Percentiles rank a stretch among this genome's conserved stretches.
Conservation (phyloP, 805 yeast genomes). For the Wickerhamiella parazyma region DNA sequence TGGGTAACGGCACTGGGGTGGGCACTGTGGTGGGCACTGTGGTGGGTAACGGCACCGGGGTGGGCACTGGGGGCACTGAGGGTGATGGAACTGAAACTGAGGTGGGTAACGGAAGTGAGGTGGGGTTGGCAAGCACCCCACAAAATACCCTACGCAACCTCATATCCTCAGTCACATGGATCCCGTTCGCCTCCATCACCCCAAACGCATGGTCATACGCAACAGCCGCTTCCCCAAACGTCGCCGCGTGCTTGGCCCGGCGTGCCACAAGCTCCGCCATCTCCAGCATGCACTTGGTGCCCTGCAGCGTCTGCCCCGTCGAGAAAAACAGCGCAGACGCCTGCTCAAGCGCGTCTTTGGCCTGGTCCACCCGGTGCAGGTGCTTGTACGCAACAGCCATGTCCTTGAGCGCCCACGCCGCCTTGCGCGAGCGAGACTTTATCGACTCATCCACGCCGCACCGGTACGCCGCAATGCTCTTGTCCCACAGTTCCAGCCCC, state of each 20-base stretch:
- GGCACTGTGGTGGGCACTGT: no score
- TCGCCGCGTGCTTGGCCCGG: not conserved
- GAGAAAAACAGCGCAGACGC: slow-evolving; percentile 1
- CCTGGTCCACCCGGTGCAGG: slow-evolving; percentile 9
- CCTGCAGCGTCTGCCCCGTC: not conserved
- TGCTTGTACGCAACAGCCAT: slow-evolving; percentile 11
- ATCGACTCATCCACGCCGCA: slow-evolving; percentile 12
- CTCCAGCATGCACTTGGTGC: slow-evolving; percentile 1
- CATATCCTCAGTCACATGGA: slow-evolving; percentile 10
- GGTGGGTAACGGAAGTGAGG: no score
- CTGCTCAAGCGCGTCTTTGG: slow-evolving; percentile 5
- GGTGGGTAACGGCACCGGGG: no score
- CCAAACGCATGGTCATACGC: slow-evolving; percentile 4
- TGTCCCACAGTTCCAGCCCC: slow-evolving; percentile 2
- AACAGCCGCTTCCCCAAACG: not conserved
- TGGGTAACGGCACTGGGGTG: no score
- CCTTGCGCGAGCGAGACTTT: slow-evolving; percentile 12
- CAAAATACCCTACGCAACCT: slow-evolving; percentile 14
- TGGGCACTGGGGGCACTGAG: no score
- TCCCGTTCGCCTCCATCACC: not conserved
- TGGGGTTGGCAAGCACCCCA: slow-evolving; percentile 9
- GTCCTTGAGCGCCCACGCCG: slow-evolving; percentile 10
- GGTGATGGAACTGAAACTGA: no score
- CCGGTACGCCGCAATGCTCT: slow-evolving; percentile 11
- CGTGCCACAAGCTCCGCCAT: slow-evolving; percentile 5